phyloP scores from a whole-genome alignment of 2,329 filamentous ascomycete genomes.

The Cercospora sojina region DNA sequence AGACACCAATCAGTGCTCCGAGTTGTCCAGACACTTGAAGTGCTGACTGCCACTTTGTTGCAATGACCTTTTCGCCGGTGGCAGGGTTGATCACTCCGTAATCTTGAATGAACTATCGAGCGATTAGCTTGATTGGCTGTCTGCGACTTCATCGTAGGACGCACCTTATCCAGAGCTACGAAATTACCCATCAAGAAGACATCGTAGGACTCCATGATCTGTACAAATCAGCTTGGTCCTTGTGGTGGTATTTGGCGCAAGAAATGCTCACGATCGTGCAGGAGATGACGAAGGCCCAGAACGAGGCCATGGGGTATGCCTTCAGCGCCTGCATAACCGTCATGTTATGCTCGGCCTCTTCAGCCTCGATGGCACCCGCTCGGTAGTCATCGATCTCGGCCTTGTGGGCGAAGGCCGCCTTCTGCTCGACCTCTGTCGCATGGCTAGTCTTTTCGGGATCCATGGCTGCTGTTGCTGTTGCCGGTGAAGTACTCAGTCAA shows the following conservation, averaged over 20 bases:
- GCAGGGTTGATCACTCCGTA: constrained; percentile 46
- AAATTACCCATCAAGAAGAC: constrained; percentile 63
- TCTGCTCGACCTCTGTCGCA: constrained; percentile 11
- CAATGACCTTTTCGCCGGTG: constrained; percentile 44
- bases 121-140: background rate
- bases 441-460: background rate
- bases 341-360: constrained; percentile 56
- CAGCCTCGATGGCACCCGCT: constrained; percentile 57
- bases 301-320: constrained; percentile 54
- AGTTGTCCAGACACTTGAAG: constrained; percentile 57
- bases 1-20: constrained; percentile 61
- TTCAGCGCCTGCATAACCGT: constrained; percentile 50
- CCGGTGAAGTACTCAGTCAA: background rate
- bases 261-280: constrained; percentile 54
- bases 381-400: constrained; percentile 44
- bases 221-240: constrained; percentile 28
- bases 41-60: constrained; percentile 58
- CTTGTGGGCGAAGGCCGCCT: constrained; percentile 18
- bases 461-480: background rate
- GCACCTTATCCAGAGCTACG: constrained; percentile 47
- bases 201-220: constrained; percentile 66
- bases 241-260: background rate
- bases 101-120: constrained; percentile 27
- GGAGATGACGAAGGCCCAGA: constrained; percentile 58
- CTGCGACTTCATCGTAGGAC: background rate